Percentiles rank a stretch among this genome's conserved stretches.
Conservation (phyloP, 306 rosid genomes). For the Canavalia gladiata region DNA sequence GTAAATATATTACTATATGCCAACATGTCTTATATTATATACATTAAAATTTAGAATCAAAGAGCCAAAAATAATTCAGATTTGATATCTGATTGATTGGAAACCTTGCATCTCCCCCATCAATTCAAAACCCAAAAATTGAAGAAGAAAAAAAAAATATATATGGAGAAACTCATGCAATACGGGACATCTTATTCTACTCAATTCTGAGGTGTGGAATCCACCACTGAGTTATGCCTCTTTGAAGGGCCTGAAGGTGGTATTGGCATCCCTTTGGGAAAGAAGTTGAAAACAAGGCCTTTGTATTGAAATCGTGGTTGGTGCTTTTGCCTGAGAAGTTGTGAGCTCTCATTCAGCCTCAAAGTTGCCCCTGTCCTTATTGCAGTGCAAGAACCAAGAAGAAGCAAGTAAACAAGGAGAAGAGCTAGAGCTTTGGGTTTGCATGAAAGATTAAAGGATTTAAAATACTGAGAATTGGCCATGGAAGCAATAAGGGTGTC, state of each 20-base stretch:
- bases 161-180: constrained; percentile 9
- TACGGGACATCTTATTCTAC: constrained; percentile 1
- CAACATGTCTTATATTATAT: constrained; percentile 40
- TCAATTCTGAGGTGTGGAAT: constrained; percentile 70
- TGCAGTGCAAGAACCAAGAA: constrained; percentile 63
- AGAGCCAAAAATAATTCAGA: constrained; percentile 40
- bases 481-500: constrained; percentile 45
- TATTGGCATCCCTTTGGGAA: constrained; percentile 74
- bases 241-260: constrained; percentile 95
- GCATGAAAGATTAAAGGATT: constrained; percentile 45
- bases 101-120: constrained; percentile 40
- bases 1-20: constrained; percentile 39
- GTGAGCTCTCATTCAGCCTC: constrained; percentile 40
- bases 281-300: constrained; percentile 68
- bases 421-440: constrained; percentile 43
- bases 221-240: constrained; percentile 73
- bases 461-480: constrained; percentile 57
- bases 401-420: constrained; percentile 56
- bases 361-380: constrained; percentile 63
- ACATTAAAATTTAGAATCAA: constrained; percentile 47
- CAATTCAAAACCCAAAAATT: constrained; percentile 37
- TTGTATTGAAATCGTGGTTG: constrained; percentile 39
- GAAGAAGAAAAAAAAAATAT: constrained; percentile 14
- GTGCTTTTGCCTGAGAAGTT: constrained; percentile 40
- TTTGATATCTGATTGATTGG: constrained; percentile 53